A percentile compares a stretch with the other conserved stretches of the same genome.
Conservation (phyloP, 83 land plant species). For the Picea mariana region DNA sequence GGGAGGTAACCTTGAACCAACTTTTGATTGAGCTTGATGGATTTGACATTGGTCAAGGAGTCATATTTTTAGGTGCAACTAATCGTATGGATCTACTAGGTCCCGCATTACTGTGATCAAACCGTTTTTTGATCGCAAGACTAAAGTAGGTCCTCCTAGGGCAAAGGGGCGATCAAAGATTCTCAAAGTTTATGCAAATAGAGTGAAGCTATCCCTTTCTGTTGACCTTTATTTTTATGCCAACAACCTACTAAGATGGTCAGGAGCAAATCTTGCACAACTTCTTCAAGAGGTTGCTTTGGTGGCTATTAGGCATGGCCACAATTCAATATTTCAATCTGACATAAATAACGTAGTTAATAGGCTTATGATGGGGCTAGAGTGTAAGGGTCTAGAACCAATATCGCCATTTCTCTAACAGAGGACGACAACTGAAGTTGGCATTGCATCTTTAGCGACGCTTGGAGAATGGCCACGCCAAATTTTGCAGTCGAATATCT, state of each 20-base stretch:
- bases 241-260: slow-evolving; percentile 75
- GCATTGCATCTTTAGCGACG: slow-evolving; percentile 81
- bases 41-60: slow-evolving; percentile 96
- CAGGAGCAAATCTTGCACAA: slow-evolving; percentile 90
- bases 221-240: slow-evolving; percentile 82
- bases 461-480: slow-evolving; percentile 70
- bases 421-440: slow-evolving; percentile 79
- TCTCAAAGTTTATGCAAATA: slow-evolving; percentile 83
- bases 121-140: slow-evolving; percentile 91
- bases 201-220: slow-evolving; percentile 77
- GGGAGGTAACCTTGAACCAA: slow-evolving; percentile 94
- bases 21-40: slow-evolving; percentile 93
- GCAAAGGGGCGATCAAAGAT: slow-evolving; percentile 80
- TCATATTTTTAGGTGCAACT: slow-evolving; percentile 89
- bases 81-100: slow-evolving; percentile 92
- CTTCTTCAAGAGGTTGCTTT: slow-evolving; percentile 89
- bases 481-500: slow-evolving; percentile 73
- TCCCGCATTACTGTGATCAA: slow-evolving; percentile 89
- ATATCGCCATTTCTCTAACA: slow-evolving; percentile 74
- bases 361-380: slow-evolving; percentile 80
- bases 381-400: slow-evolving; percentile 54
- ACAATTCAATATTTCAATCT: slow-evolving; percentile 52
- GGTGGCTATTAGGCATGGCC: slow-evolving; percentile 79
- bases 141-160: slow-evolving; percentile 68
- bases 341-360: slow-evolving; percentile 90